phyloP scores from a whole-genome alignment of 352 stramenopile genomes.

The Phytophthora fragariaefolia region DNA sequence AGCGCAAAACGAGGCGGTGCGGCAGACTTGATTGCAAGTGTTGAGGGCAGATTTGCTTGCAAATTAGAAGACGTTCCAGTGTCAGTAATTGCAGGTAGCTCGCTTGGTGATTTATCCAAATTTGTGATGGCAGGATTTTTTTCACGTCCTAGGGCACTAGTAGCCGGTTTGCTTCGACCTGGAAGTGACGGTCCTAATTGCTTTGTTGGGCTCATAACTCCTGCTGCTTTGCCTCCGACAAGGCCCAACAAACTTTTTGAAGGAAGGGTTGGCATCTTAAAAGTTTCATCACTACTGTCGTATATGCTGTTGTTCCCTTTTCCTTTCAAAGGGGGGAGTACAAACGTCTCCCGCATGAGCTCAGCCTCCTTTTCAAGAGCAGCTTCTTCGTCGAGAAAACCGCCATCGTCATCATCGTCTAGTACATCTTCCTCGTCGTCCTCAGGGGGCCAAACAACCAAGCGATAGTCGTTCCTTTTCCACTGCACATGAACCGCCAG shows the following conservation, averaged over 20 bases:
- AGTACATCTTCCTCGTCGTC: constrained; percentile 83
- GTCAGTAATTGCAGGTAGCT: constrained; percentile 14
- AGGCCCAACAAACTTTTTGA: constrained; percentile 50
- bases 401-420: constrained; percentile 73
- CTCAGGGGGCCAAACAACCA: constrained; percentile 84
- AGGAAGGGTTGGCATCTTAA: constrained; percentile 83
- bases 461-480: constrained; percentile 83
- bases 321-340: constrained; percentile 75
- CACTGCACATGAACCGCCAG: constrained; percentile 80
- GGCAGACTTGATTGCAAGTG: constrained; percentile 20
- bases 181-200: constrained; percentile 25
- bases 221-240: constrained; percentile 17
- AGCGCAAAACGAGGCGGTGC: constrained; percentile 41
- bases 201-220: constrained; percentile 24
- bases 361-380: constrained; percentile 79
- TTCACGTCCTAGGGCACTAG: not conserved
- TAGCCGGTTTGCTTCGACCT: constrained; percentile 15
- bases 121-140: constrained; percentile 5
- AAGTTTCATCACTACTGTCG: constrained; percentile 64
- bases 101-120: constrained; percentile 4
- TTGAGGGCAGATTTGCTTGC: not conserved
- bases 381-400: constrained; percentile 62
- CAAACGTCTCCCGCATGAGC: constrained; percentile 79
- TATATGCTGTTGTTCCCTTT: constrained; percentile 64
- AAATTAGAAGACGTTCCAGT: not conserved